phyloP scores from a whole-genome alignment of 2,329 filamentous ascomycete genomes.

The Cercospora beticola region DNA sequence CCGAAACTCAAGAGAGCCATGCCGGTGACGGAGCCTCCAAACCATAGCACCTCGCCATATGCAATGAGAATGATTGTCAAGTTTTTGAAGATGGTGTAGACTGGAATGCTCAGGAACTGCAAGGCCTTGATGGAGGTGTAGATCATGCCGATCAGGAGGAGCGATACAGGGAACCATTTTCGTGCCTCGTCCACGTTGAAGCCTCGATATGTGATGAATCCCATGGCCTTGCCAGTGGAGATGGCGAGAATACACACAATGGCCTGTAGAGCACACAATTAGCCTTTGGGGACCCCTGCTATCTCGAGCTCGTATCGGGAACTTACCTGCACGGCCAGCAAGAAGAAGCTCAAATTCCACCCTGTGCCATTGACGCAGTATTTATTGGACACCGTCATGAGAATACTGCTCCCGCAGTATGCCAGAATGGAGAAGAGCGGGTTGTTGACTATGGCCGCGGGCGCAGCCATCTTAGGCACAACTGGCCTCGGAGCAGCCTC shows the following conservation, averaged over 20 bases:
- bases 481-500: constrained; percentile 32
- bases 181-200: constrained; percentile 88
- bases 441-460: constrained; percentile 56
- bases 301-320: neutral
- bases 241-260: constrained; percentile 87
- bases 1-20: constrained; percentile 91
- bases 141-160: constrained; percentile 98
- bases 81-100: constrained; percentile 99
- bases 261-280: constrained; percentile 56
- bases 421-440: constrained; percentile 77
- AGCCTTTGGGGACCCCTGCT: constrained; percentile 13
- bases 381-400: constrained; percentile 99
- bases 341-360: constrained; percentile 97
- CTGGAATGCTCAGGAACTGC: constrained; percentile 93
- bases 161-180: constrained; percentile 96
- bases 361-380: constrained; percentile 87
- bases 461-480: constrained; percentile 51
- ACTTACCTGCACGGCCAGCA: constrained; percentile 85
- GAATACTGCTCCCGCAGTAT: constrained; percentile 94
- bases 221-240: constrained; percentile 73
- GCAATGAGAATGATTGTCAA: constrained; percentile 98
- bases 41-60: constrained; percentile 98
- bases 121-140: constrained; percentile 96
- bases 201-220: constrained; percentile 77
- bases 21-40: constrained; percentile 85